phyloP scores from a whole-genome alignment of 306 rosid species.

The Vigna trinervia region DNA sequence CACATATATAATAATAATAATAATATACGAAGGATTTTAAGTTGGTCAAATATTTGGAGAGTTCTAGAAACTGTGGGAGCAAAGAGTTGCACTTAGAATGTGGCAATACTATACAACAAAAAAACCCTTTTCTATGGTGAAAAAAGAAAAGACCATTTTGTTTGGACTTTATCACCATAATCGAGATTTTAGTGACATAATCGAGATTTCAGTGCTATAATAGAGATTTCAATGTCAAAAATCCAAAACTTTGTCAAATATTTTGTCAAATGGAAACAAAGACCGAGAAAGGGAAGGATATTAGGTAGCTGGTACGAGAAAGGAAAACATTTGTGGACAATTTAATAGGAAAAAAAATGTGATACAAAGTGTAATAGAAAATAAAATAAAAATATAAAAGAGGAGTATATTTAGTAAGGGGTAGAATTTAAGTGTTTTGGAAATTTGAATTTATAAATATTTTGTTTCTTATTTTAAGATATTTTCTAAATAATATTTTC shows the following conservation, averaged over 20 bases:
- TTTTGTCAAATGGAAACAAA: background rate
- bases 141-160: too few species aligned
- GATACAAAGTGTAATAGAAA: too few species aligned
- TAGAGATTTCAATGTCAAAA: background rate
- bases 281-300: background rate
- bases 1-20: background rate
- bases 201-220: background rate
- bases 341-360: too few species aligned
- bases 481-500: too few species aligned
- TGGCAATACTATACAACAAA: background rate
- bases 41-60: background rate
- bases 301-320: background rate
- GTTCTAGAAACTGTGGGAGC: background rate
- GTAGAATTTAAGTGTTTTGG: too few species aligned
- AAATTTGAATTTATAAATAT: too few species aligned
- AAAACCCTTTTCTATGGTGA: background rate
- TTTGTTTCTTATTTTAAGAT: too few species aligned
- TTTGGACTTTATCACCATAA: conserved; percentile 2
- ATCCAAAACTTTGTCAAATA: background rate
- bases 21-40: background rate
- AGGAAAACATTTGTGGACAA: too few species aligned
- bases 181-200: background rate
- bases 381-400: too few species aligned
- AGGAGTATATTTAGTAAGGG: too few species aligned
- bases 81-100: conserved; percentile 14